Evolutionary conservation across 1,284 basidiomycete species (phyloP), one percentile per base, ranked within the genome.

Genomic region (Leccinum subrobustum): DNA sequence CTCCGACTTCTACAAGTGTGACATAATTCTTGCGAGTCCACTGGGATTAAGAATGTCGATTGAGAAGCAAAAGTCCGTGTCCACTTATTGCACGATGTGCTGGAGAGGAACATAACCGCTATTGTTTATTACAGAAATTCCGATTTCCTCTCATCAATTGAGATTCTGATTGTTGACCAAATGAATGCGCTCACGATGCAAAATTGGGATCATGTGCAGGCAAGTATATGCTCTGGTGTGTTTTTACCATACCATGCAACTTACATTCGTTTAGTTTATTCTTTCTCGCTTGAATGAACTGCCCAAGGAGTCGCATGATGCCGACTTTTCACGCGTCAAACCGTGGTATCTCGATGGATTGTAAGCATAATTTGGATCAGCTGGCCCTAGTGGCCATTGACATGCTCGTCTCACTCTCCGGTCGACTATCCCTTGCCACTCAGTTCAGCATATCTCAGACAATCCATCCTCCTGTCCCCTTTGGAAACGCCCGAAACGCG

Each of bases 181-280:
- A 81, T 93, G 78, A 95, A 99, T 72, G 89, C 92, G 2, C 84
- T 99, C 72, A 84, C 87, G 6, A 99, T 99, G 97, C 96, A 99
- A 78, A 99, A 99, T 71, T 99, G 97, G 97, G 95, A 98, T 56
- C 96, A 99, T 73, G 83, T 96, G 16, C 91, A 96, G 81, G 95
- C 92, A 57, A 16, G 60, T 37, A 5, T 31, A 4, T 3, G 3
- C 20, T 54, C 54, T 25, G 16, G 7, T 23, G 2, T 14, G 4
- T 44, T 31, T 33, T 57, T 51, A 35, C 12, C 9, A 27, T 51
- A 35, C 12, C 11, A 25, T 27, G 47, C 27, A 8, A 20, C 47
- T 56, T 27, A 64, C 58, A 35, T 37, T 25, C 8, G 55, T 63
- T 9, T 51, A 98, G 93, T 97, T 93, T 72, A 85, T 97, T 51